Percentiles rank a stretch among this genome's conserved stretches.
Evolutionary conservation across 2,329 filamentous ascomycete species (phyloP).

Genomic region (Metarhizium humberi): DNA sequence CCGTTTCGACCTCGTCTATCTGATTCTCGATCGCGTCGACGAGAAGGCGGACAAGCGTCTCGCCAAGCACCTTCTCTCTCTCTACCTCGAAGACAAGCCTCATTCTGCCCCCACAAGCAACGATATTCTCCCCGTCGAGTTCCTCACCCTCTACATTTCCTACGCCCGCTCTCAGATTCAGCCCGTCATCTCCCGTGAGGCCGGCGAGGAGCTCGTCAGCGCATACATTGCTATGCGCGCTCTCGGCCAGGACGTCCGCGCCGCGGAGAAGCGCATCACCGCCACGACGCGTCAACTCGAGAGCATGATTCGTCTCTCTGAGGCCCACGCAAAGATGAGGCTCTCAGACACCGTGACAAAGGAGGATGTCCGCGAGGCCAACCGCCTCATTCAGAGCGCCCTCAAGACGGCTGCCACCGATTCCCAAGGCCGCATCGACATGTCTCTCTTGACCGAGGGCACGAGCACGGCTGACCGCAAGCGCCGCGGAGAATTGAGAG

Average conservation of each 20-base stretch:
- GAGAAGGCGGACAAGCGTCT: slow-evolving; percentile 82
- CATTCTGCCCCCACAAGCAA: slow-evolving; percentile 65
- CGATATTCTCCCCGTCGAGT: slow-evolving; percentile 87
- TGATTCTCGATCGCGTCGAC: slow-evolving; percentile 89
- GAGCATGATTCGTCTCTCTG: slow-evolving; percentile 93
- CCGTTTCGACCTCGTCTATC: slow-evolving; percentile 93
- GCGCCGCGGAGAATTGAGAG: slow-evolving; percentile 75
- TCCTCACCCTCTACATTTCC: slow-evolving; percentile 93
- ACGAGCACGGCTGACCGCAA: slow-evolving; percentile 80
- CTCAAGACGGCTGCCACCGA: slow-evolving; percentile 98
- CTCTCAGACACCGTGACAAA: slow-evolving; percentile 66
- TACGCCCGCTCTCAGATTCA: slow-evolving; percentile 85
- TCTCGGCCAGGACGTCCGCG: slow-evolving; percentile 77
- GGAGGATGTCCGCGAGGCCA: slow-evolving; percentile 80
- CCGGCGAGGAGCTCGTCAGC: slow-evolving; percentile 73
- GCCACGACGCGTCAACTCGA: slow-evolving; percentile 95
- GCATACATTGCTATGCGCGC: slow-evolving; percentile 93
- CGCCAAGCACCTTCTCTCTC: slow-evolving; percentile 84
- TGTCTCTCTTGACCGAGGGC: slow-evolving; percentile 92
- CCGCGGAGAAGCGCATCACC: slow-evolving; percentile 91
- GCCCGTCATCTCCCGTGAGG: slow-evolving; percentile 69
- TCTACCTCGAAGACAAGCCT: slow-evolving; percentile 93
- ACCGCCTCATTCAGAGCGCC: slow-evolving; percentile 84
- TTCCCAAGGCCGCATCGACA: slow-evolving; percentile 85
- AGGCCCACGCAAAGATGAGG: slow-evolving; percentile 98